Evolutionary conservation across 768 basidiomycete species (phyloP), one percentile per base, ranked within the genome.

Genomic region (Termitomyces titanicus): DNA sequence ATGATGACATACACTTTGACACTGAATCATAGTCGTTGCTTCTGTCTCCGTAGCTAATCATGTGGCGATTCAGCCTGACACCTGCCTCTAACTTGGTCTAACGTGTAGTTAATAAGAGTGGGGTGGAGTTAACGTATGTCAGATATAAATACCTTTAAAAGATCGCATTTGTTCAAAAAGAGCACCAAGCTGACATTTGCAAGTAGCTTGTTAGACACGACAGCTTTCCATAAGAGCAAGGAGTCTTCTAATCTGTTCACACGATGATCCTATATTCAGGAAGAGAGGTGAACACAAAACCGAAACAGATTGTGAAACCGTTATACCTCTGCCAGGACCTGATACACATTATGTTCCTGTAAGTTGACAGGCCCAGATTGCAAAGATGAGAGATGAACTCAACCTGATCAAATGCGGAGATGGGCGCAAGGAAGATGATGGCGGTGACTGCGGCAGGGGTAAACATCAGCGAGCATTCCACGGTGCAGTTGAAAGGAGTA

Each of bases 351-450:
- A 53, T 43, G 47, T 50, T 53, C 51, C 45, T 50, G 45, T 64
- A 35, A 62, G 56, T 54, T 51, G 33, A 31, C 35, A 42, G 17
- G 13, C 45, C 34, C 47, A 20, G 38, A 27, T 27, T 48, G 42
- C 27, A 43, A 18, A 59, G n/a, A 58, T 52, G n/a, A 47, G 29
- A 53, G 47, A 51, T 47, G 46, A 49, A 50, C 25, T 61, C 50
- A 49, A 74, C 75, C 72, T 92, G 90, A 73, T 92, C 91, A 62
- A 93, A 93, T 24, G 86, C 88, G 37, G 91, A 92, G 45, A 94
- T 91, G 31, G 91, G 91, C 35, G 88, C 91, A 54, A 94, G 80
- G 71, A 92, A 94, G 57, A 94, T 92, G 66, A 94, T 89, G 42
- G 89, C 89, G 66, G 90, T 88, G 35, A 91, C 91, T 92, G 67